Evolutionary conservation across 179 eudicot species (phyloP).

Genomic region (Silene coronaria): DNA sequence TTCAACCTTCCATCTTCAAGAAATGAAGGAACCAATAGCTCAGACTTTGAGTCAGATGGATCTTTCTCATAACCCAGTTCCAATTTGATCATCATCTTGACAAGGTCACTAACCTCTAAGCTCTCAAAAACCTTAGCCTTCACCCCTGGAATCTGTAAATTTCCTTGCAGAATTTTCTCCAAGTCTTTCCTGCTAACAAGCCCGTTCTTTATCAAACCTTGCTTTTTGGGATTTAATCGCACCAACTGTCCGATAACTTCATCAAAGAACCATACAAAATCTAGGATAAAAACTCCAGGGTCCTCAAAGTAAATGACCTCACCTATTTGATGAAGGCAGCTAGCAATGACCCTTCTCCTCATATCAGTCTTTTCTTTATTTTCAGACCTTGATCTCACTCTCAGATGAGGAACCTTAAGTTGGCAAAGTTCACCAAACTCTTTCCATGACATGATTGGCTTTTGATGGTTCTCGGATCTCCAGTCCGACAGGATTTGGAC

Average conservation of each 20-base stretch:
- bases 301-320: slow-evolving; percentile 83
- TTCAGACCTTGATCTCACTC: slow-evolving; percentile 57
- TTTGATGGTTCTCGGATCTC: slow-evolving; percentile 62
- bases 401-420: slow-evolving; percentile 57
- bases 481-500: slow-evolving; percentile 61
- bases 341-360: slow-evolving; percentile 70
- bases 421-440: slow-evolving; percentile 79
- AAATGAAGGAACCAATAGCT: slow-evolving; percentile 56
- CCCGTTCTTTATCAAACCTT: slow-evolving; percentile 43
- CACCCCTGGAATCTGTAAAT: slow-evolving; percentile 63
- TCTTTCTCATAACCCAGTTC: slow-evolving; percentile 77
- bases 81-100: slow-evolving; percentile 75
- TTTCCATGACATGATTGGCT: slow-evolving; percentile 74
- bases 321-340: slow-evolving; percentile 74
- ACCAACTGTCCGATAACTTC: slow-evolving; percentile 66
- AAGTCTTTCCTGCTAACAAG: slow-evolving; percentile 64
- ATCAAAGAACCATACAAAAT: slow-evolving; percentile 80
- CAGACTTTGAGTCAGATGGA: slow-evolving; percentile 55
- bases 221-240: slow-evolving; percentile 43
- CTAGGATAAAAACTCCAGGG: slow-evolving; percentile 61
- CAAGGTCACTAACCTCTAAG: slow-evolving; percentile 58
- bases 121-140: slow-evolving; percentile 57
- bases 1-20: slow-evolving; percentile 75
- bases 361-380: slow-evolving; percentile 58
- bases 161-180: slow-evolving; percentile 64